Percentiles rank a stretch among this genome's conserved stretches.
phyloP scores from a whole-genome alignment of 345 rosid species.

The Salix exigua region DNA sequence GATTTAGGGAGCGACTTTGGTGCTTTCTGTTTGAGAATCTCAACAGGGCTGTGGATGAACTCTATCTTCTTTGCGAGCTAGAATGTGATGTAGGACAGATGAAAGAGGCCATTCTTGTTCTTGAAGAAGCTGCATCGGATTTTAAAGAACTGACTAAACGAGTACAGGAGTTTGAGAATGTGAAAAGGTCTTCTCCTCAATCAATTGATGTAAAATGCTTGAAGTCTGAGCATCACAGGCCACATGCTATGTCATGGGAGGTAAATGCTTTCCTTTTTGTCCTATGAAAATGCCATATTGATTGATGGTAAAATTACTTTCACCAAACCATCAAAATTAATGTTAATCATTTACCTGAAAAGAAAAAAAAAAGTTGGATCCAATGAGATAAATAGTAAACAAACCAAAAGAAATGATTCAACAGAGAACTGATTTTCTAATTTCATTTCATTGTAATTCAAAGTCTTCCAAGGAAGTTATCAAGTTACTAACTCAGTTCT shows the following conservation, averaged over 20 bases:
- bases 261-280: slow-evolving; percentile 34
- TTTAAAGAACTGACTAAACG: slow-evolving; percentile 55
- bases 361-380: neutral
- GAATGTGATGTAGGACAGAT: slow-evolving; percentile 74
- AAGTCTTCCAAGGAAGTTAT: neutral
- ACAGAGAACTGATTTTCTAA: neutral
- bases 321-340: neutral
- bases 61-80: slow-evolving; percentile 70
- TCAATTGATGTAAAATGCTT: slow-evolving; percentile 40
- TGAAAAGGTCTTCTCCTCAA: slow-evolving; percentile 45
- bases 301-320: neutral
- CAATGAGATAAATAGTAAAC: neutral
- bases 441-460: neutral
- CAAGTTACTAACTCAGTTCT: neutral
- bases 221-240: slow-evolving; percentile 69
- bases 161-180: slow-evolving; percentile 61
- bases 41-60: slow-evolving; percentile 77
- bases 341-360: too few relatives aligned
- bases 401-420: neutral
- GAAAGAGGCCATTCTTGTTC: slow-evolving; percentile 78
- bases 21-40: slow-evolving; percentile 79
- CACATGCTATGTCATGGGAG: slow-evolving; percentile 89
- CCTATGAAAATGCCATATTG: neutral
- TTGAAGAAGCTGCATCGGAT: slow-evolving; percentile 69
- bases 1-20: slow-evolving; percentile 77